Conservation (phyloP, 1,284 basidiomycete species). For the Paramarasmius palmivorus region DNA sequence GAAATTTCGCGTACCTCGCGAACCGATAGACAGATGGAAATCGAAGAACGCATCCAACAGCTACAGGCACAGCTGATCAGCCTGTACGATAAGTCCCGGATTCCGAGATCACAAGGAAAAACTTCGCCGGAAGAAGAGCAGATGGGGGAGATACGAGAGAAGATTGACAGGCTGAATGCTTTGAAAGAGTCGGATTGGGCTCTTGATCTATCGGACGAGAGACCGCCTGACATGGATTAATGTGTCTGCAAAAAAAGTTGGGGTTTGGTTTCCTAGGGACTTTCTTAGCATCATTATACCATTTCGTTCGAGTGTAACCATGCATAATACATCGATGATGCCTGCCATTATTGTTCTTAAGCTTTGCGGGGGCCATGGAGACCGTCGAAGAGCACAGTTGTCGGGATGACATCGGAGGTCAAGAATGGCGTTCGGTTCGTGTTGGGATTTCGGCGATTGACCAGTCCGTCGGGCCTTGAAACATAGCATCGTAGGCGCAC, state of each 20-base stretch:
- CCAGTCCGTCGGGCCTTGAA: constrained; percentile 24
- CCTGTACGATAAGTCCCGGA: not conserved
- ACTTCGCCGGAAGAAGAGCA: not conserved
- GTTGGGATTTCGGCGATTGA: no score
- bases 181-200: not conserved
- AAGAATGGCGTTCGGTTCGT: no score
- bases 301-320: not conserved
- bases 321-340: no score
- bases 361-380: no score
- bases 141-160: not conserved
- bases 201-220: not conserved
- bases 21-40: constrained; percentile 2
- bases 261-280: not conserved
- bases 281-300: not conserved
- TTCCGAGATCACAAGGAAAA: not conserved
- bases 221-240: not conserved
- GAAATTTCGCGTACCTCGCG: not conserved
- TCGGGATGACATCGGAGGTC: no score
- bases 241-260: not conserved
- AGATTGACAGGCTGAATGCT: not conserved
- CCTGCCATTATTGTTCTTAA: no score
- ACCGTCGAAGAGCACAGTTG: no score
- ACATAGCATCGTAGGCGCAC: constrained; percentile 47
- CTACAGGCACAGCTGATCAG: not conserved
- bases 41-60: not conserved